Evolutionary conservation across 2,329 filamentous ascomycete species (phyloP).

Genomic region (Fusarium praegraminearum): DNA sequence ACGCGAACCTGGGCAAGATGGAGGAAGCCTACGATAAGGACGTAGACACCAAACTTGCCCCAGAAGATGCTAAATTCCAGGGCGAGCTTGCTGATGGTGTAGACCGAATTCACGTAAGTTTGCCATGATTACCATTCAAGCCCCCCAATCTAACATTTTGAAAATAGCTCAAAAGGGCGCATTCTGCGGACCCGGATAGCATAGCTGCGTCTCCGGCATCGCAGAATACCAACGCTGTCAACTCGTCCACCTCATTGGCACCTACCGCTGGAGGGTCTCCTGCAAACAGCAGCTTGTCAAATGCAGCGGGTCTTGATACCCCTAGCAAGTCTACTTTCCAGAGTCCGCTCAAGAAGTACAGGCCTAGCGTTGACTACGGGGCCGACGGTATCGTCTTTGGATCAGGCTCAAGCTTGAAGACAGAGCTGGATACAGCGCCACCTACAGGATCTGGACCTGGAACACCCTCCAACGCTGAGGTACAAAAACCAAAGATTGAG

Average conservation of each 20-base stretch:
- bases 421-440: slow-evolving; percentile 51
- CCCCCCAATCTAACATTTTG: slow-evolving; percentile 19
- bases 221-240: slow-evolving; percentile 59
- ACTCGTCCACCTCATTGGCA: slow-evolving; percentile 51
- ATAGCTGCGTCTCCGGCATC: slow-evolving; percentile 51
- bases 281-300: slow-evolving; percentile 26
- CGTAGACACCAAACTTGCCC: slow-evolving; percentile 68
- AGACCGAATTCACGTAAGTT: slow-evolving; percentile 80
- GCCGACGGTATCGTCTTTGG: slow-evolving; percentile 44
- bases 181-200: slow-evolving; percentile 77
- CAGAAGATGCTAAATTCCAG: slow-evolving; percentile 78
- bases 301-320: slow-evolving; percentile 43
- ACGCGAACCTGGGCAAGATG: slow-evolving; percentile 72
- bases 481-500: slow-evolving; percentile 46
- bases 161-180: slow-evolving; percentile 80
- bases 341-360: slow-evolving; percentile 81
- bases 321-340: slow-evolving; percentile 63
- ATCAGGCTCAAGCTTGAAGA: slow-evolving; percentile 50
- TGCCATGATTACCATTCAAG: neutral
- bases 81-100: slow-evolving; percentile 85
- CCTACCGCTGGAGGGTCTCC: slow-evolving; percentile 30
- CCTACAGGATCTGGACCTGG: slow-evolving; percentile 42
- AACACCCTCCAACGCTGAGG: slow-evolving; percentile 38
- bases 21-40: slow-evolving; percentile 74
- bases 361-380: slow-evolving; percentile 64